These are phyloP conservation scores for Raffaelea ambrosiae DNA, from an alignment of 2,329 filamentous ascomycete genomes.

Conservation along the genomic window DNA sequence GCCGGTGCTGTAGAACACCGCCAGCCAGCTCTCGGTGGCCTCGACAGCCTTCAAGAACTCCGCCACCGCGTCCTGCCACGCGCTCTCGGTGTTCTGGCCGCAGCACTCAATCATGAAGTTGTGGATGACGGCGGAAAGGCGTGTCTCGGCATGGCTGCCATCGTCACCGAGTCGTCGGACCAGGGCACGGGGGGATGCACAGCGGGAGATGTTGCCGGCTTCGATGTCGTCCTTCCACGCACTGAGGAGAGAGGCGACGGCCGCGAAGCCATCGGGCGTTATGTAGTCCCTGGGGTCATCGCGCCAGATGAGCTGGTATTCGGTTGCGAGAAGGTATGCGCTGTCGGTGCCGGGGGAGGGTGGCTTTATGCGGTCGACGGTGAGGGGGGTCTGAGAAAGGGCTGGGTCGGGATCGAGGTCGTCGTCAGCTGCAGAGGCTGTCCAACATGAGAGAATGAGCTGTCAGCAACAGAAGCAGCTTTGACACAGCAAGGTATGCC, in stretches of 20 bases:
- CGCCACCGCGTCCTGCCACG: conserved; percentile 9
- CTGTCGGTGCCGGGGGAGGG: not conserved
- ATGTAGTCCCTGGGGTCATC: conserved; percentile 15
- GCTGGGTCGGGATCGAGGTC: not conserved
- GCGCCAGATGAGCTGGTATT: conserved; percentile 17
- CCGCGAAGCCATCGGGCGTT: conserved; percentile 11
- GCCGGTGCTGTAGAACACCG: conserved; percentile 9
- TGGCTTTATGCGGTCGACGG: conserved; percentile 11
- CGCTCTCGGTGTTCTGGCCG: conserved; percentile 12
- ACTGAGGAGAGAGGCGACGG: conserved; percentile 11
- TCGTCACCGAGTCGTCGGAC: conserved; percentile 6
- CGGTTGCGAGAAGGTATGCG: not conserved
- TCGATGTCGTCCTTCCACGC: conserved; percentile 13
- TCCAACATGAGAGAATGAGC: not conserved
- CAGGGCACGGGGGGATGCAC: conserved; percentile 6
- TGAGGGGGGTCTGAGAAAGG: not conserved
- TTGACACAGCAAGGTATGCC: not conserved
- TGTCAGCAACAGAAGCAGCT: not conserved
- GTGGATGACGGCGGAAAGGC: conserved; percentile 17
- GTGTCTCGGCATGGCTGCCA: conserved; percentile 5
- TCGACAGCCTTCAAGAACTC: conserved; percentile 11
- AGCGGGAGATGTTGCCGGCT: conserved; percentile 11
- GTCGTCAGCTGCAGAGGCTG: too few species aligned
- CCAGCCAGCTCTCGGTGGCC: conserved; percentile 9
- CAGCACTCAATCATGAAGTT: conserved; percentile 17